Percentiles rank a stretch among this genome's conserved stretches.
Conservation (phyloP, 148 eudicot genomes). For the Camellia japonica region DNA sequence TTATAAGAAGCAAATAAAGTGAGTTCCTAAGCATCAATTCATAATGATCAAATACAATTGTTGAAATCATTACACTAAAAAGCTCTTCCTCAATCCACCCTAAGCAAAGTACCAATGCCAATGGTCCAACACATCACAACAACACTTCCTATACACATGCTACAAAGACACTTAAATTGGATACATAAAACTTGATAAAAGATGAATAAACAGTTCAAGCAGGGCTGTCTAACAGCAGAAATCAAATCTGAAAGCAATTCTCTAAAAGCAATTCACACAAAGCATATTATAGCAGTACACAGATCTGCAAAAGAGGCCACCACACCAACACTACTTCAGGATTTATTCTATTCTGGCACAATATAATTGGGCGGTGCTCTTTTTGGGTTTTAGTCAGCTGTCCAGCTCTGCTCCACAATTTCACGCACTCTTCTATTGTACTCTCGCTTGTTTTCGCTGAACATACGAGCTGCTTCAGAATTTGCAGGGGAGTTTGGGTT, state of each 20-base stretch:
- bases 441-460: conserved; percentile 29
- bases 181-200: conserved; percentile 8
- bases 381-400: conserved; percentile 20
- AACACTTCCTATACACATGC: conserved; percentile 14
- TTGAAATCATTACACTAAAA: not conserved
- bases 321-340: not conserved
- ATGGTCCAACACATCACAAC: not conserved
- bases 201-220: conserved; percentile 5
- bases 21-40: not conserved
- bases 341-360: not conserved
- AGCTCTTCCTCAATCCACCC: not conserved
- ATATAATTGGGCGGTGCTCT: not conserved
- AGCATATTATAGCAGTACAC: conserved; percentile 11
- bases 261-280: conserved; percentile 7
- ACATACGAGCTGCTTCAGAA: conserved; percentile 31
- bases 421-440: conserved; percentile 29
- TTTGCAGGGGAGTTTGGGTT: conserved; percentile 32
- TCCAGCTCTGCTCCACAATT: conserved; percentile 34
- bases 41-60: not conserved
- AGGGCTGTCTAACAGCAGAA: conserved; percentile 11
- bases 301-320: conserved; percentile 9
- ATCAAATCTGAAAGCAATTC: conserved; percentile 11
- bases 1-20: not conserved
- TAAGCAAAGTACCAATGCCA: not conserved
- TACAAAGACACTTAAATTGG: not conserved